Base-by-base conservation (phyloP, 106 monocot species). In the Ottelia alismoides region DNA sequence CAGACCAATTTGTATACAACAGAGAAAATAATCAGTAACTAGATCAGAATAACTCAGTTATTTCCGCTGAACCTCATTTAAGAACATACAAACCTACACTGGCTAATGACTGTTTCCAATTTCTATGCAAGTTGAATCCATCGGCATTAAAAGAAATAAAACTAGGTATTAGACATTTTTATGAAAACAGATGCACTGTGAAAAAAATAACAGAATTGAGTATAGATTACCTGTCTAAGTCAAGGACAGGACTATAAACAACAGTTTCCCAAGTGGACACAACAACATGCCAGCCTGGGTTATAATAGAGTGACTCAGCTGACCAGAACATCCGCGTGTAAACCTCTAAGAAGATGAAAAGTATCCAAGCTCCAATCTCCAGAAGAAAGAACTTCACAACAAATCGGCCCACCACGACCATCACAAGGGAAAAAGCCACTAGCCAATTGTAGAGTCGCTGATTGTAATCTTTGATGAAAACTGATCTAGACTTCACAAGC, bases 301-400 rank as follows among this genome's bases (percentile, higher is more conserved):
- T 96, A 51, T 88, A 96, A 28, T 85, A 96, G 3, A 96, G 72
- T 1, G 88, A 78, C 57, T 96, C 96, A 2, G 96, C 73, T 23
- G 96, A 82, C 96, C 96, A 96, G 53, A 96, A 96, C 84, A 96
- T 85, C 62, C 96, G 73, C 27, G 96, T 96, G 40, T 89, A 96
- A 16, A 82, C 85, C 79, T 96, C 96, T 51, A 96, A 67, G 74
- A 96, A 89, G 47, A 96, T 82, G 47, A 96, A 96, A 73, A 96
- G 85, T 55, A 89, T 57, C 94, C 96, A 96, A 1, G 81, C 96
- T 29, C 78, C 78, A 45, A 96, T 69, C 63, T 96, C 96, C 20
- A 96, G 68, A 52, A 96, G 56, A 55, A 96, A 51, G 65, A 89
- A 96, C 74, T 89, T 96, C 58, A 96, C 57, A 31, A 96, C 40